Evolutionary conservation across 768 basidiomycete species (phyloP), one percentile per base, ranked within the genome.

Genomic region (Lentinus tigrinus): DNA sequence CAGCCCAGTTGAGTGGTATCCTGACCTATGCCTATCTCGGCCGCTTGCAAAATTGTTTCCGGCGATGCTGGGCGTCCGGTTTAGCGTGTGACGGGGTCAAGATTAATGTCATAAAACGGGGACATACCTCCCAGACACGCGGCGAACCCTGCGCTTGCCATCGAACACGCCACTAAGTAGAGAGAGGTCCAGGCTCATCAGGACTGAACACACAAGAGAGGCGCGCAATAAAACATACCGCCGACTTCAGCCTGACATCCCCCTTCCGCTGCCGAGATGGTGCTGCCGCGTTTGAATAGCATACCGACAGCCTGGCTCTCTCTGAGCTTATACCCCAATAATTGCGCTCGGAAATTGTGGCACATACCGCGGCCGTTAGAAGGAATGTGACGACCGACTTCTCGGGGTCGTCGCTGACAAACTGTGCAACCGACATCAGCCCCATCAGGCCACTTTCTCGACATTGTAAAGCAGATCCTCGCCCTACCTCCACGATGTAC

Each of bases 281-380:
- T 96, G 61, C 93, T 93, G n/a, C 95, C 94, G 58, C 95, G 85
- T 71, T 98, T 98, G 78, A 94, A 96, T 31, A 97, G 76, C 95
- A 97, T 97, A 16, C 95, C 94, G 52, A 96, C 75, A 9, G 95
- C 89, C 89, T 91, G 42, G 3, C 24, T 51, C 17, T 27, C 9
- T 49, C 37, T 34, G 31, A 48, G 48, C 55, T 57, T 26, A 19
- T 36, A 53, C 14, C 21, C 6, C 31, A 31, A 44, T 14, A 27
- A 10, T 13, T 8, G 19, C 17, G 38, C 5, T 9, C 34, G 54
- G 4, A 24, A 60, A 21, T 7, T 31, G 31, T 31, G 39, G n/a
- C 36, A 77, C 84, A 63, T 67, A 92, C 93, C 52, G 91, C 78
- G 47, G 94, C 91, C 4, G 95, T 97, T 56, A 98, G 76, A 48